Evolutionary conservation across 176 grass and related monocot species (phyloP), one percentile per base, ranked within the genome.

Genomic region (Pontederia paniculata): DNA sequence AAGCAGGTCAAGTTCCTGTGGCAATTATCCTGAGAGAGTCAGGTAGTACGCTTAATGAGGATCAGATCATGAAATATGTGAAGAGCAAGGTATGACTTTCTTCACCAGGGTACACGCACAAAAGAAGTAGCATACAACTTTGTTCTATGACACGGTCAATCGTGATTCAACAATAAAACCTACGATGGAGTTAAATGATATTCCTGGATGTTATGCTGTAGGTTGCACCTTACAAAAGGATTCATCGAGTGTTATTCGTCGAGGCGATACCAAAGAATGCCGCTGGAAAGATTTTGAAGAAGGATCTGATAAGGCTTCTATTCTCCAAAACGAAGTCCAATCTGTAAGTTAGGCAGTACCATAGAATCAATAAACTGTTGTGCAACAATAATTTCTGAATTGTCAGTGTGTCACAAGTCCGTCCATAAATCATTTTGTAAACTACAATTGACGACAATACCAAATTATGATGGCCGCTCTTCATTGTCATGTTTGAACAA

Each of bases 1-100:
- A 89, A 66, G 86, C 13, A 50, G 91, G 86, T 49, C 68, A 96
- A 65, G 17, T 89, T 68, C 85, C 91, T 45, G 79, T 96, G 79
- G 91, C 91, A 21, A 83, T 87, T 49, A 70, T 89, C 57, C 86
- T 89, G 56, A 86, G 77, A 77, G 72, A 84, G 55, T 64, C 76
- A 7, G 74, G 77, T 6, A 52, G 50, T 51, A 58, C 58, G 45
- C 23, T 96, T 55, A 84, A 47, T 1, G 68, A 61, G 15, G 52
- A 76, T 59, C 70, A 84, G 63, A 71, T 89, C 58, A 87, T 87
- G 71, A 68, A 87, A 81, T 76, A 81, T 42, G 79, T 89, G 17
- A 79, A 79, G 43, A 81, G 87, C 76, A 70, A 79, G 73, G 91
- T 96, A 17, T 20, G 8, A 21, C 73, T 8, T 42, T 19, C 11